A percentile compares a stretch with the other conserved stretches of the same genome.
These are phyloP conservation scores for Pichia sp. DNA, from an alignment of 1,139 yeast genomes.

Conservation along the genomic window DNA sequence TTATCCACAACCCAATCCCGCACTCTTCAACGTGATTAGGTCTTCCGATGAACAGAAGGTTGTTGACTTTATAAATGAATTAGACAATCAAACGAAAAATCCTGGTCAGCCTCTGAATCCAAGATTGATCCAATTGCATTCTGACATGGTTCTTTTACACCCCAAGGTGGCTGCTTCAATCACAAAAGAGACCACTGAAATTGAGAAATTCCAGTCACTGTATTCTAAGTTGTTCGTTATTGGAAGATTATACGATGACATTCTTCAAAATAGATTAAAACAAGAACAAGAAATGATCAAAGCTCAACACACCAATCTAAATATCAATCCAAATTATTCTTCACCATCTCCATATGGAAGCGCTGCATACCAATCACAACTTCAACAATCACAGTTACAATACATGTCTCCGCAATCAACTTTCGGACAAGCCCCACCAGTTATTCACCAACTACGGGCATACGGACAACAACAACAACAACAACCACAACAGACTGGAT, in stretches of 20 bases:
- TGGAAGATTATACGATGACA: conserved; percentile 72
- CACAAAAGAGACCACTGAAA: conserved; percentile 59
- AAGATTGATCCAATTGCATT: conserved; percentile 61
- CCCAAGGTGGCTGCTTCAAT: conserved; percentile 75
- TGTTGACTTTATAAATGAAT: conserved; percentile 63
- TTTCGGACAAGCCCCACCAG: conserved; percentile 5
- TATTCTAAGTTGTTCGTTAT: conserved; percentile 82
- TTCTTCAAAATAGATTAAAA: conserved; percentile 65
- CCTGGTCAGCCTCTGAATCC: conserved; percentile 58
- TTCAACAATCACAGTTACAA: neutral
- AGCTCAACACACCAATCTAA: neutral
- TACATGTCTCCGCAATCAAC: conserved; percentile 14
- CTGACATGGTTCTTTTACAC: conserved; percentile 60
- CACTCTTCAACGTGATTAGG: conserved; percentile 39
- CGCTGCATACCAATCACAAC: neutral
- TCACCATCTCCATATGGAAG: neutral
- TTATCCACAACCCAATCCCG: neutral
- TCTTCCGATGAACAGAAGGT: conserved; percentile 67
- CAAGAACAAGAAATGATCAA: conserved; percentile 23
- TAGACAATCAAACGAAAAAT: conserved; percentile 52
- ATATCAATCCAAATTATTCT: neutral
- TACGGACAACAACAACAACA: conserved; percentile 12
- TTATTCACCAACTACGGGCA: conserved; percentile 10
- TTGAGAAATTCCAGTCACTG: conserved; percentile 72
- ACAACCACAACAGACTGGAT: conserved; percentile 7